Percentiles rank a stretch among this genome's conserved stretches.
Evolutionary conservation across 2,329 filamentous ascomycete genomes (phyloP).

Genomic region (Colletotrichum sansevieriae): DNA sequence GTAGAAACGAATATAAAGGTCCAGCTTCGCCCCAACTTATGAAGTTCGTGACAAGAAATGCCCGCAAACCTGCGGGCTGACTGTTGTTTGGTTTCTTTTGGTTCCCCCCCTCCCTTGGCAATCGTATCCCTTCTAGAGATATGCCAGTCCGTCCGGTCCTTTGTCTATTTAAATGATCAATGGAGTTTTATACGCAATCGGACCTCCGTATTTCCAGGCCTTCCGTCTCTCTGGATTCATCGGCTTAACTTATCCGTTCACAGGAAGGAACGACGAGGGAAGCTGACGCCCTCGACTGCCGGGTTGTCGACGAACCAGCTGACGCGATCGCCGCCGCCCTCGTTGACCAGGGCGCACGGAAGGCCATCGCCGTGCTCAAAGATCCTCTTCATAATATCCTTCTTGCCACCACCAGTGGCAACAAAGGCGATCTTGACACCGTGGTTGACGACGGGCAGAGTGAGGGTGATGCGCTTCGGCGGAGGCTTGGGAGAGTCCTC

Average conservation of each 20-base stretch:
- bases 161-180: conserved; percentile 35
- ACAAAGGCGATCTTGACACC: conserved; percentile 90
- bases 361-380: conserved; percentile 86
- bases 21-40: conserved; percentile 24
- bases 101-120: neutral
- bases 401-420: conserved; percentile 89
- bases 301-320: conserved; percentile 95
- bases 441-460: conserved; percentile 89
- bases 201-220: neutral
- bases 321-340: conserved; percentile 84
- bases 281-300: conserved; percentile 87
- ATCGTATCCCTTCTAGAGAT: conserved; percentile 23
- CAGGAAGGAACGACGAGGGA: conserved; percentile 79
- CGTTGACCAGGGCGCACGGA: conserved; percentile 90
- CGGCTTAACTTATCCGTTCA: conserved; percentile 45
- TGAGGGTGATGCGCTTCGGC: conserved; percentile 89
- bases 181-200: conserved; percentile 22
- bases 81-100: neutral
- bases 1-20: conserved; percentile 22
- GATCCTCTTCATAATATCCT: conserved; percentile 91
- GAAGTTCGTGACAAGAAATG: conserved; percentile 18
- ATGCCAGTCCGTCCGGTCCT: conserved; percentile 26
- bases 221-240: conserved; percentile 14
- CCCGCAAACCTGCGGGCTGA: conserved; percentile 14
- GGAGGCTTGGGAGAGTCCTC: conserved; percentile 96